Evolutionary conservation across 495 filamentous ascomycete species (phyloP), one percentile per base, ranked within the genome.

Genomic region (Podospora comata): DNA sequence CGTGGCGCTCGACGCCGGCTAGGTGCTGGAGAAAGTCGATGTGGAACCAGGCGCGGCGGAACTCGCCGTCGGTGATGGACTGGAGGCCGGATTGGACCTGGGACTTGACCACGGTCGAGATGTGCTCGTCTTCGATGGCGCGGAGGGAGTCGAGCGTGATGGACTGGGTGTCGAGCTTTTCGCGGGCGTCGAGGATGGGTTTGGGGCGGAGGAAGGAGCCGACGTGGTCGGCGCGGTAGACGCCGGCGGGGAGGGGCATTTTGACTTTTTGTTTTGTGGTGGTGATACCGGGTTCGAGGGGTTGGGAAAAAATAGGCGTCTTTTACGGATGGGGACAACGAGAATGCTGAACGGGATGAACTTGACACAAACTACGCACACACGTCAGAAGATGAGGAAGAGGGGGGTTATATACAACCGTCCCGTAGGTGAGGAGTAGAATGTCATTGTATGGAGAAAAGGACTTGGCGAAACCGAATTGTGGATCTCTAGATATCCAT

Each of bases 11-110:
- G 70, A 83, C 73, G 48, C 81, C 80, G 27, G 71, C 71, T 7
- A 83, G 64, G 67, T 81, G 76, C 70, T 79, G 76, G 44, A 83
- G 71, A 72, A 83, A 83, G 69, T 83, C 81, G 55, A 83, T 81
- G 70, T 83, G 81, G 73, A 83, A 83, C 74, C 74, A 83, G 39
- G 69, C 71, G 62, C 88, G 80, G 70, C 88, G 83, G 75, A 90
- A 92, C 76, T 93, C 90, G 73, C 90, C 90, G 79, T 92, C 89
- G 16, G 89, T 88, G 61, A 91, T 80, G 56, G 83, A 82, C 63
- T 81, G 82, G 74, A 90, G 87, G 62, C 90, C 90, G 27, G 30
- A 32, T 85, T 82, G 68, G 85, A 86, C 76, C 77, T 91, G 89
- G 39, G 79, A 79, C 66, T 84, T 74, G 32, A 88, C 87, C 27